Conservation (phyloP, 2,329 filamentous ascomycete species). For the Fusarium sp. region DNA sequence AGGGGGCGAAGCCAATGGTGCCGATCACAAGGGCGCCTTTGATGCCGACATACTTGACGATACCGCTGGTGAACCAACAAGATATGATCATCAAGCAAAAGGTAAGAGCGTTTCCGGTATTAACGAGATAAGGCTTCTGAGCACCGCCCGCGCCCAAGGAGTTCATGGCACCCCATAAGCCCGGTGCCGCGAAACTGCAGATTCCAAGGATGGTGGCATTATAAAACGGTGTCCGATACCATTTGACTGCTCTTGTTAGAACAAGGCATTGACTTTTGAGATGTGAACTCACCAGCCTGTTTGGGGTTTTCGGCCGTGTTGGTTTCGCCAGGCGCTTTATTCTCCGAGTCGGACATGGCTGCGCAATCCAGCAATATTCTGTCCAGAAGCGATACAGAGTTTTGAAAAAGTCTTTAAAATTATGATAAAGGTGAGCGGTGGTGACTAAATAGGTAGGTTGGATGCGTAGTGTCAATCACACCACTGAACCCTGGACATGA, state of each 20-base stretch:
- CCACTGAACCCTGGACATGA: slow-evolving; percentile 6
- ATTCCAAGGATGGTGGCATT: slow-evolving; percentile 45
- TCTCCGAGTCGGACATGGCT: not conserved
- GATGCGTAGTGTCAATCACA: slow-evolving; percentile 1
- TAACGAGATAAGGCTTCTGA: slow-evolving; percentile 71
- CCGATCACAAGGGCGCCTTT: slow-evolving; percentile 54
- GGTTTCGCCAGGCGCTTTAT: not conserved
- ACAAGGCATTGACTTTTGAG: not conserved
- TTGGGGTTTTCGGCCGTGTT: not conserved
- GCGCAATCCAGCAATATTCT: not conserved
- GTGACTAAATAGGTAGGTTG: not conserved
- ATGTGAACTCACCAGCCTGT: not conserved
- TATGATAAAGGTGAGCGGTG: not conserved
- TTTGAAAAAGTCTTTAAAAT: not conserved
- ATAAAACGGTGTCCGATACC: slow-evolving; percentile 41
- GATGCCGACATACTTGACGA: slow-evolving; percentile 40
- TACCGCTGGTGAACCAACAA: slow-evolving; percentile 59
- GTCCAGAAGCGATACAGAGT: not conserved
- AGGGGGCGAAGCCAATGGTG: slow-evolving; percentile 55
- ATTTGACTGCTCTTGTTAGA: slow-evolving; percentile 29
- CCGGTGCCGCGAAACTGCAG: slow-evolving; percentile 43
- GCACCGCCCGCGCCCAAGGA: slow-evolving; percentile 56
- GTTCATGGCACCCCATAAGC: slow-evolving; percentile 45
- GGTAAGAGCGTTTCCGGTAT: slow-evolving; percentile 63
- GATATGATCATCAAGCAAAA: slow-evolving; percentile 59